phyloP scores from a whole-genome alignment of 1,139 yeast species.

The Geotrichum siamense region DNA sequence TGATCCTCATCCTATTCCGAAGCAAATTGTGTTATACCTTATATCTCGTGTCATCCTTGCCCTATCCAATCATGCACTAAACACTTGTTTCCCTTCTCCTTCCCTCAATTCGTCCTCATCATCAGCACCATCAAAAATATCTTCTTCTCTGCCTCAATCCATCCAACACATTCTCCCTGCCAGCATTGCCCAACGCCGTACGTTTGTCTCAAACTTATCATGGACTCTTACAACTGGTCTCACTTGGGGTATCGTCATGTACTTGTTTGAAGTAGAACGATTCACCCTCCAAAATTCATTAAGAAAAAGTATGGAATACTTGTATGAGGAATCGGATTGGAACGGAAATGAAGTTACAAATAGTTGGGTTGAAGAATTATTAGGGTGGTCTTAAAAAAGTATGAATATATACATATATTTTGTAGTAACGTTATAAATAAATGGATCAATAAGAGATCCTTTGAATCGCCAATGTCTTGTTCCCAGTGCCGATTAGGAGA shows the following conservation, averaged over 20 bases:
- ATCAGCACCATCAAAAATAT: not conserved
- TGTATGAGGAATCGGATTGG: slow-evolving; percentile 44
- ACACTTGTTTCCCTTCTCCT: not conserved
- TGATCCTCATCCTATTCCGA: slow-evolving; percentile 34
- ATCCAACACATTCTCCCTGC: not conserved
- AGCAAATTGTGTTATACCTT: slow-evolving; percentile 56
- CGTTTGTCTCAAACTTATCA: slow-evolving; percentile 32
- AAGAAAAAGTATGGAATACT: slow-evolving; percentile 64
- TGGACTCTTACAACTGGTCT: slow-evolving; percentile 66
- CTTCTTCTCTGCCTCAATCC: not conserved
- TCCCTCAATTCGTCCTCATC: not conserved
- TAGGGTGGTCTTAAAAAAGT: slow-evolving; percentile 1
- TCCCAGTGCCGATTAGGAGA: too few relatives aligned
- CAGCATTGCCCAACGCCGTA: not conserved
- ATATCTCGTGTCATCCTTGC: slow-evolving; percentile 54
- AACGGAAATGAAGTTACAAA: not conserved
- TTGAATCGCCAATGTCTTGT: too few relatives aligned
- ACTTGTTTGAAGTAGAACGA: slow-evolving; percentile 58
- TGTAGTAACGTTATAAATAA: too few relatives aligned
- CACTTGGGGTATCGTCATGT: slow-evolving; percentile 73
- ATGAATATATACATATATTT: too few relatives aligned
- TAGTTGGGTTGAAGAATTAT: not conserved
- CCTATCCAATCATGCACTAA: slow-evolving; percentile 39
- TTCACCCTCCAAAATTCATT: slow-evolving; percentile 58
- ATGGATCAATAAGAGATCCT: too few relatives aligned